A percentile compares a stretch with the other conserved stretches of the same genome.
These are phyloP conservation scores for Bryoglossum gracile DNA, from an alignment of 495 filamentous ascomycete genomes.

Conservation along the genomic window DNA sequence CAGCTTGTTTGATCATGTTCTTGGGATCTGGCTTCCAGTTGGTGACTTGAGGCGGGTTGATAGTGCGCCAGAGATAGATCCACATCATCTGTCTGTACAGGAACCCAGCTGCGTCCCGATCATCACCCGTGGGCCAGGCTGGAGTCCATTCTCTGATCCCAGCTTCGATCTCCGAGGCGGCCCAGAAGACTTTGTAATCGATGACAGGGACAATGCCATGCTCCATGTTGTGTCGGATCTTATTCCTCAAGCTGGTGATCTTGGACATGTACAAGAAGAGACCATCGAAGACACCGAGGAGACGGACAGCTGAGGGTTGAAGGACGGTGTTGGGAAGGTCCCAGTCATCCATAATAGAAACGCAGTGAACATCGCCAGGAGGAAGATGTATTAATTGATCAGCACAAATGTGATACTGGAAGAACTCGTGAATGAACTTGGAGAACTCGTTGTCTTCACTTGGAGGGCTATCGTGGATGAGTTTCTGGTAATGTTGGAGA, in stretches of 20 bases:
- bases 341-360: slow-evolving; percentile 37
- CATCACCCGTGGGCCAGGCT: slow-evolving; percentile 58
- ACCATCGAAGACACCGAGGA: slow-evolving; percentile 83
- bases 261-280: slow-evolving; percentile 74
- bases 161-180: slow-evolving; percentile 70
- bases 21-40: slow-evolving; percentile 43
- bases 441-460: slow-evolving; percentile 53
- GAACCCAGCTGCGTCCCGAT: slow-evolving; percentile 67
- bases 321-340: slow-evolving; percentile 63
- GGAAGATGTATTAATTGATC: slow-evolving; percentile 66
- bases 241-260: slow-evolving; percentile 71
- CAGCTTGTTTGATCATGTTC: slow-evolving; percentile 53
- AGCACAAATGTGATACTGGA: slow-evolving; percentile 82
- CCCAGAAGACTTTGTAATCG: slow-evolving; percentile 64
- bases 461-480: slow-evolving; percentile 55
- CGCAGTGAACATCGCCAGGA: slow-evolving; percentile 17
- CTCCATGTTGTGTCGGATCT: slow-evolving; percentile 59
- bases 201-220: slow-evolving; percentile 60
- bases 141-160: slow-evolving; percentile 73
- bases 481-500: slow-evolving; percentile 65
- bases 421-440: slow-evolving; percentile 85
- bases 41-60: slow-evolving; percentile 51
- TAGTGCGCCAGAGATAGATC: slow-evolving; percentile 83
- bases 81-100: slow-evolving; percentile 87
- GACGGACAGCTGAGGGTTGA: slow-evolving; percentile 61